Conservation (phyloP, 306 rosid genomes). For the Biancaea sappan region DNA sequence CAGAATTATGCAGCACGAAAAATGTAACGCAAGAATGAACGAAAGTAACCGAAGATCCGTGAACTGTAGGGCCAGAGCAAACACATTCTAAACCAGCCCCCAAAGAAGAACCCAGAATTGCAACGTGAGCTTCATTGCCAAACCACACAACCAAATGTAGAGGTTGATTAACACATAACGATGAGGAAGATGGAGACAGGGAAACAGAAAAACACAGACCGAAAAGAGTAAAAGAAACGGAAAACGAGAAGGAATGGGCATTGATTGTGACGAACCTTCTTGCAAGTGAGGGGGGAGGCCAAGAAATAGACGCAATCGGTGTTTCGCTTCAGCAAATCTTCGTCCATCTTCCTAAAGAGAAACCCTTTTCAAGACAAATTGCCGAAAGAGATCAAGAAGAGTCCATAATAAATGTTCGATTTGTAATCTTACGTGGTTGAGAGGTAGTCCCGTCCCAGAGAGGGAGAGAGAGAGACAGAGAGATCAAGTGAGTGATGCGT, state of each 20-base stretch:
- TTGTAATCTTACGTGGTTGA: conserved; percentile 27
- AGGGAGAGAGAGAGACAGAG: background rate
- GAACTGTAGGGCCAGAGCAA: conserved; percentile 36
- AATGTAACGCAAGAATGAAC: conserved; percentile 13
- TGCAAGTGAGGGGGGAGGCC: conserved; percentile 94
- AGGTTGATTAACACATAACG: background rate
- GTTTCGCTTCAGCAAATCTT: conserved; percentile 59
- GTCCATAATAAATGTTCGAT: conserved; percentile 38
- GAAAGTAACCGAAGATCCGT: conserved; percentile 25
- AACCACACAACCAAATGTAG: background rate
- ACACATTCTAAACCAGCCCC: background rate
- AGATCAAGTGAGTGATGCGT: background rate
- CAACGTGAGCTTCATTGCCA: background rate
- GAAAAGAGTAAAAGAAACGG: background rate
- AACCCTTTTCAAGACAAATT: background rate
- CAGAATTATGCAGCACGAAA: conserved; percentile 2
- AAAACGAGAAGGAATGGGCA: background rate
- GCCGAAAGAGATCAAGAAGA: conserved; percentile 23
- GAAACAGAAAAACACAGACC: background rate
- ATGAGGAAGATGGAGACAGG: background rate
- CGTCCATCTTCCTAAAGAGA: conserved; percentile 53
- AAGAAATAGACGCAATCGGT: conserved; percentile 89
- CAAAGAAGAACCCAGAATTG: conserved; percentile 2
- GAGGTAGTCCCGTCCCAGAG: conserved; percentile 10
- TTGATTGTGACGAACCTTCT: conserved; percentile 55